Base-by-base conservation (phyloP, 2,329 filamentous ascomycete genomes). In the Phialophora chinensis region DNA sequence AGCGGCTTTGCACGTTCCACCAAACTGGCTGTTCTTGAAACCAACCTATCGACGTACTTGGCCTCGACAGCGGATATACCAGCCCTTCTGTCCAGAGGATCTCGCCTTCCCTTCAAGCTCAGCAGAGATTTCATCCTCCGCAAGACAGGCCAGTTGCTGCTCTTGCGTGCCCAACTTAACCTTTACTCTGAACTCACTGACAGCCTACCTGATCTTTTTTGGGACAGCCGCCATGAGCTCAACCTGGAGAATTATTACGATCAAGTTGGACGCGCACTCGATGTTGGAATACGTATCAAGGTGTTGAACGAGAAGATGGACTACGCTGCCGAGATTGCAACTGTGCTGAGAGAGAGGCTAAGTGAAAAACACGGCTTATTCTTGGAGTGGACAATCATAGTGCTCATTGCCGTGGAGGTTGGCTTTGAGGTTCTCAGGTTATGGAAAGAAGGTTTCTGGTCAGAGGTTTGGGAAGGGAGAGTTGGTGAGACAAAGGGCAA, bases 181-280 rank as follows among this genome's bases (percentile, higher is more conserved):
- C 90, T 98, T 73, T 98, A 98, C 81, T 96, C 92, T 1, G 95
- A 98, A 78, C 86, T 99, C 38, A 98, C 95, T 0, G 95, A 99
- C 79, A 92, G 91, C 20, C 85, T 98, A 20, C 95, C 95, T 0
- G 95, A 99, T 79, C 88, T 98, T 54, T 97, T 99, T 80, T 99
- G 95, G 95, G 95, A 99, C 77, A 91, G 87, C 72, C 87, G 88
- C 58, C 90, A 95, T 73, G 93, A 97, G 77, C 87, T 97, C 1
- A 91, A 93, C 0, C 84, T 99, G 1, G 95, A 97, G 77, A 91
- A 90, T 33, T 98, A 97, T 80, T 99, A 98, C 78, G 93, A 97
- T 72, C 91, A 95, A 77, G 92, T 97, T 49, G 93, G 94, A 49
- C 88, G 90, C 62, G 92, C 93, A 0, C 85, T 99, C 42, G 95